These are phyloP conservation scores for Verruconis gallopava DNA, from an alignment of 2,329 filamentous ascomycete species.

Conservation along the genomic window DNA sequence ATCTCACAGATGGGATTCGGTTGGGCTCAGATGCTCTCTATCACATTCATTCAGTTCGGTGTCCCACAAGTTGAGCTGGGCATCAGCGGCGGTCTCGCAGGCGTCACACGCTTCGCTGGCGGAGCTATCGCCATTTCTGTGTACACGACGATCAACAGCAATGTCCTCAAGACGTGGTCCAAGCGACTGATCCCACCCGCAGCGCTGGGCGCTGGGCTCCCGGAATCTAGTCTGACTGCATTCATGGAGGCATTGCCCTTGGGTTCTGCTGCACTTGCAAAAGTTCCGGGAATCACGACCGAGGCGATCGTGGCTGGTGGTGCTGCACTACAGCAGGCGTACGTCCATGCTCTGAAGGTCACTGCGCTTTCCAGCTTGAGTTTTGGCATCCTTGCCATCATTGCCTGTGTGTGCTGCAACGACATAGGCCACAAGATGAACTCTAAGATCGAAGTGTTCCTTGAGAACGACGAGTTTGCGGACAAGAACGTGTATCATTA, in stretches of 20 bases:
- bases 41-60: slow-evolving; percentile 22
- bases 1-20: slow-evolving; percentile 17
- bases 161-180: slow-evolving; percentile 1
- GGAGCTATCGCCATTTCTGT: slow-evolving; percentile 9
- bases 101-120: slow-evolving; percentile 9
- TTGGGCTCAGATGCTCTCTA: slow-evolving; percentile 20
- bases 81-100: slow-evolving; percentile 15
- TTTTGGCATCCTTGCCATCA: slow-evolving; percentile 21
- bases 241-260: slow-evolving; percentile 1
- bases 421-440: slow-evolving; percentile 24
- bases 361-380: slow-evolving; percentile 20
- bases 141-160: slow-evolving; percentile 11
- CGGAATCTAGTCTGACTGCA: not conserved
- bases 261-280: slow-evolving; percentile 1
- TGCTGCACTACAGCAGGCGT: not conserved
- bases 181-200: slow-evolving; percentile 2
- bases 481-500: slow-evolving; percentile 15
- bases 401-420: slow-evolving; percentile 19
- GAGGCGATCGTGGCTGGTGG: not conserved
- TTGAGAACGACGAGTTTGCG: slow-evolving; percentile 16
- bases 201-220: slow-evolving; percentile 3
- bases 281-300: not conserved
- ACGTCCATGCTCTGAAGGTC: slow-evolving; percentile 11
- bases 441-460: slow-evolving; percentile 22
- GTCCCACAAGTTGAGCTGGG: slow-evolving; percentile 17